Percentiles rank a stretch among this genome's conserved stretches.
These are phyloP conservation scores for Meyerozyma sp. DNA, from an alignment of 1,139 yeast species.

Conservation along the genomic window DNA sequence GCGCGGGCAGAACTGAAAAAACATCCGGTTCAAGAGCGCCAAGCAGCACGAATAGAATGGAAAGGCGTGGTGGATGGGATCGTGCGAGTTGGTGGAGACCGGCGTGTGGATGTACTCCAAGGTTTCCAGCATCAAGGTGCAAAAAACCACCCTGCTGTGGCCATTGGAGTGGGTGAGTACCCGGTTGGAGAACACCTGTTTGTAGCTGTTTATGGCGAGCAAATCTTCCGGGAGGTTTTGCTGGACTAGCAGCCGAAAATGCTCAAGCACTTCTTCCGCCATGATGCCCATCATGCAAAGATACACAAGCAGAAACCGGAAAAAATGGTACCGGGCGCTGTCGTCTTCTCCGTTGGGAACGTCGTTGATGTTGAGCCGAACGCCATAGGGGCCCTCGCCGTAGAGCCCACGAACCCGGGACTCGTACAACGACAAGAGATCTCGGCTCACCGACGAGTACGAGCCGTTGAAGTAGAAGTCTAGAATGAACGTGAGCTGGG, in stretches of 20 bases:
- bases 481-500: constrained; percentile 30
- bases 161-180: constrained; percentile 2
- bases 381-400: neutral
- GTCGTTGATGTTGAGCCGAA: neutral
- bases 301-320: constrained; percentile 20
- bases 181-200: constrained; percentile 23
- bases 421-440: neutral
- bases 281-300: constrained; percentile 27
- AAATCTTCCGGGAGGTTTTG: constrained; percentile 6
- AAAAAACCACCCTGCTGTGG: neutral
- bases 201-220: constrained; percentile 13
- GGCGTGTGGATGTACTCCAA: neutral
- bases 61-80: neutral
- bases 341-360: constrained; percentile 5
- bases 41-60: constrained; percentile 14
- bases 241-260: constrained; percentile 14
- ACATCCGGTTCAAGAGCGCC: constrained; percentile 18
- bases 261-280: constrained; percentile 27
- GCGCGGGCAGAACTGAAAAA: constrained; percentile 1
- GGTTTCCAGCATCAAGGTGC: neutral
- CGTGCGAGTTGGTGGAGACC: neutral
- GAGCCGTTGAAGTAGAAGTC: constrained; percentile 25
- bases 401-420: neutral
- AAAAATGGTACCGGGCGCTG: constrained; percentile 9
- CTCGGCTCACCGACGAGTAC: neutral